A percentile compares a stretch with the other conserved stretches of the same genome.
Evolutionary conservation across 2,329 filamentous ascomycete genomes (phyloP).

Genomic region (Monosporascus sp.): DNA sequence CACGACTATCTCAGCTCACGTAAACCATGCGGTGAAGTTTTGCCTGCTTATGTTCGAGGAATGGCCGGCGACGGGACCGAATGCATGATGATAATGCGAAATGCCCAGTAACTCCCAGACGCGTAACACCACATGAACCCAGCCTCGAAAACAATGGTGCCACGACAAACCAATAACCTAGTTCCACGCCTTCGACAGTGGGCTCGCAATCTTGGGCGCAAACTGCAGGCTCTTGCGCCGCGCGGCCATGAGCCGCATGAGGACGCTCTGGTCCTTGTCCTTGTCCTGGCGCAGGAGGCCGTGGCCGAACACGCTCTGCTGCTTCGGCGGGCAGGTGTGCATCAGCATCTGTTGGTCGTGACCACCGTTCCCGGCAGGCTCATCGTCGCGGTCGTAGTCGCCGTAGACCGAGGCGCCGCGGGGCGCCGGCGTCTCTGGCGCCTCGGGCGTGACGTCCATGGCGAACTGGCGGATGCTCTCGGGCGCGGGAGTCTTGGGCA

Average conservation of each 20-base stretch:
- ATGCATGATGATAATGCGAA: too few relatives aligned
- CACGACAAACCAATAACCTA: constrained; percentile 5
- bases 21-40: too few relatives aligned
- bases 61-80: too few relatives aligned
- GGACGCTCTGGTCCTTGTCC: constrained; percentile 51
- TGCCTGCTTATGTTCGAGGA: too few relatives aligned
- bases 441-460: constrained; percentile 41
- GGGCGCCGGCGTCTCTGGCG: constrained; percentile 39
- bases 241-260: constrained; percentile 63
- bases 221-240: constrained; percentile 73
- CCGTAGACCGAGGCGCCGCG: background rate
- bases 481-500: constrained; percentile 54
- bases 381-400: constrained; percentile 21
- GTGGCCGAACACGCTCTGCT: constrained; percentile 32
- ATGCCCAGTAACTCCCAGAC: too few relatives aligned
- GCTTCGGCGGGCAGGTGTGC: constrained; percentile 52
- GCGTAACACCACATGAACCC: background rate
- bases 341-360: constrained; percentile 35
- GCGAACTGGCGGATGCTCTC: constrained; percentile 50
- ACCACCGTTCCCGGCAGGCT: constrained; percentile 29
- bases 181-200: constrained; percentile 55
- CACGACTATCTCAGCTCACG: too few relatives aligned
- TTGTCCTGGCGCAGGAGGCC: constrained; percentile 42
- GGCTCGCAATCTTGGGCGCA: constrained; percentile 70
- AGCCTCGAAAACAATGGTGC: too few relatives aligned